Evolutionary conservation across 495 filamentous ascomycete genomes (phyloP).

Genomic region (Talaromyces wortmannii): DNA sequence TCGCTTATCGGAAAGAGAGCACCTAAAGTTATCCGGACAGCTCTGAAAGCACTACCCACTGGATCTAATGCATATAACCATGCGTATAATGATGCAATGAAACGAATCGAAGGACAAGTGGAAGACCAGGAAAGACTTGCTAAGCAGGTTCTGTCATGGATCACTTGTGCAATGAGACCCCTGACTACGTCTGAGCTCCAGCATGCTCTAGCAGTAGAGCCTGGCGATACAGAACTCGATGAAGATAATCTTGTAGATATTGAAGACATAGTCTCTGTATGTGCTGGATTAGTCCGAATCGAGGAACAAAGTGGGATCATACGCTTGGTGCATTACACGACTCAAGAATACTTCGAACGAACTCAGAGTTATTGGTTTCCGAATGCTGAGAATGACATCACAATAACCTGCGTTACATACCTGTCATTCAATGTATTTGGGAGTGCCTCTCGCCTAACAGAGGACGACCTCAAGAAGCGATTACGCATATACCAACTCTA

Average conservation of each 20-base stretch:
- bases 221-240: conserved; percentile 21
- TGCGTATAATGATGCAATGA: conserved; percentile 20
- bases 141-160: conserved; percentile 21
- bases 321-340: conserved; percentile 44
- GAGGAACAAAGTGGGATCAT: conserved; percentile 34
- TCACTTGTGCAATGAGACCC: conserved; percentile 27
- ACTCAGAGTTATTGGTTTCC: conserved; percentile 3
- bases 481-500: conserved; percentile 20
- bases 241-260: conserved; percentile 25
- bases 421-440: conserved; percentile 15
- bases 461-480: conserved; percentile 12
- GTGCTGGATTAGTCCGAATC: conserved; percentile 43
- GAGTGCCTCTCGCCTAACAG: not conserved
- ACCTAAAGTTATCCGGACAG: conserved; percentile 19
- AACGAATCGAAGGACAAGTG: conserved; percentile 18
- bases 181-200: conserved; percentile 36
- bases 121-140: conserved; percentile 21
- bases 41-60: conserved; percentile 14
- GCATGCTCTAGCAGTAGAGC: conserved; percentile 38
- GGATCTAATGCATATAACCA: conserved; percentile 9
- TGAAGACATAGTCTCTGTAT: conserved; percentile 34
- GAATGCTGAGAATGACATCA: conserved; percentile 12
- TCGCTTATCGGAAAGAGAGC: conserved; percentile 2
- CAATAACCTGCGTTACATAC: conserved; percentile 13
- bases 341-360: conserved; percentile 42